These are phyloP conservation scores for Tetrahymena borealis DNA, from an alignment of 73 alveolate species.

Conservation along the genomic window DNA sequence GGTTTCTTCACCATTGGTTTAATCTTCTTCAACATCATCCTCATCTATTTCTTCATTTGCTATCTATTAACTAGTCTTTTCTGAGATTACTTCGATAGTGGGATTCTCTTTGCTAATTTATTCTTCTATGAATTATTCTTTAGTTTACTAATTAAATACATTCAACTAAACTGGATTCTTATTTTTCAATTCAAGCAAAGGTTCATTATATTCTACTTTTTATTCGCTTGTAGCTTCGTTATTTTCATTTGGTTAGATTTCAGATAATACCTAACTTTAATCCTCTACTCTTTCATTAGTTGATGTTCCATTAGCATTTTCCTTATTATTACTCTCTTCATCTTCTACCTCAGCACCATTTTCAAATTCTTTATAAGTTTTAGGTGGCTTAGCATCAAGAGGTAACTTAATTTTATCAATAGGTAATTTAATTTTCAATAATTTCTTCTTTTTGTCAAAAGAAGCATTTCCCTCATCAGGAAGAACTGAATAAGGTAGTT, in stretches of 20 bases:
- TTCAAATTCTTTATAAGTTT: neutral
- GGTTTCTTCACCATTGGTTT: neutral
- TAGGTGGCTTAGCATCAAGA: neutral
- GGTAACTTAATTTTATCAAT: constrained; percentile 5
- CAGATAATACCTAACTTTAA: neutral
- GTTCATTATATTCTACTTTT: neutral
- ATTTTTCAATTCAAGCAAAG: neutral
- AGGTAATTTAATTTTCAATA: constrained; percentile 60
- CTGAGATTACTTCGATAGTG: neutral
- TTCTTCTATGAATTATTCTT: neutral
- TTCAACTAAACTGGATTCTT: neutral
- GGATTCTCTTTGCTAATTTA: neutral
- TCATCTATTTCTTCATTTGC: neutral
- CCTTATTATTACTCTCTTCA: neutral
- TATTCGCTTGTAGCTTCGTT: neutral
- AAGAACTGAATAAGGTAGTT: constrained; percentile 79
- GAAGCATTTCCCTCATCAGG: constrained; percentile 81
- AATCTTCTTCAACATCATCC: neutral
- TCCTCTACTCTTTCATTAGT: neutral
- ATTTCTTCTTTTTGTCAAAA: constrained; percentile 79
- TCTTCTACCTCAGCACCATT: neutral
- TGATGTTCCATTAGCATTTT: neutral
- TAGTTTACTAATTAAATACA: neutral
- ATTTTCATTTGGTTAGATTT: neutral
- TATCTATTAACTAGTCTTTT: neutral